phyloP scores from a whole-genome alignment of 2,329 filamentous ascomycete species.

The Aspergillus hortae region DNA sequence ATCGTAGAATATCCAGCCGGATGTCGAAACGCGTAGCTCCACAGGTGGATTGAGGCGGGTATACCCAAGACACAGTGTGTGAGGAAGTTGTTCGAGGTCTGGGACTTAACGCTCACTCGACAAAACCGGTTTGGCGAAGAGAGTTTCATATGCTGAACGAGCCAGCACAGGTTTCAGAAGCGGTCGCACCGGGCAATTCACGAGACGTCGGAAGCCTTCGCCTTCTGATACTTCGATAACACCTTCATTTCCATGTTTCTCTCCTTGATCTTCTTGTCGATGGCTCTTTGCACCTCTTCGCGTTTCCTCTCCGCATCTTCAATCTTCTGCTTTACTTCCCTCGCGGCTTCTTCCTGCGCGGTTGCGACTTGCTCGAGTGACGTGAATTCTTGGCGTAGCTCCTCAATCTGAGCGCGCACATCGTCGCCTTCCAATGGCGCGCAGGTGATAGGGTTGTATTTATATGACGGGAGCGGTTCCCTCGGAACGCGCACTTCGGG shows the following conservation, averaged over 20 bases:
- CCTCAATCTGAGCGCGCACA: constrained; percentile 28
- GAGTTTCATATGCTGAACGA: neutral
- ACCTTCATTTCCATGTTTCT: constrained; percentile 42
- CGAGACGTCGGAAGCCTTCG: constrained; percentile 28
- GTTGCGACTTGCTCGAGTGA: constrained; percentile 32
- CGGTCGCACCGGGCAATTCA: neutral
- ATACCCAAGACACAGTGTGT: too few relatives aligned
- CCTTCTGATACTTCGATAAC: constrained; percentile 40
- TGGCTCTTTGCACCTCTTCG: constrained; percentile 36
- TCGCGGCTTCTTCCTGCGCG: constrained; percentile 36
- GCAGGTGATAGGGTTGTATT: constrained; percentile 39
- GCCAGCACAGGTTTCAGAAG: neutral
- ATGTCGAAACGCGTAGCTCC: too few relatives aligned
- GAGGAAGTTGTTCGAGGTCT: too few relatives aligned
- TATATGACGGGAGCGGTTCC: constrained; percentile 28
- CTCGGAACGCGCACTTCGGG: constrained; percentile 39
- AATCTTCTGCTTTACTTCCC: constrained; percentile 35
- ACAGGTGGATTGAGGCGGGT: too few relatives aligned
- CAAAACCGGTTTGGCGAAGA: neutral
- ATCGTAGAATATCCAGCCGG: too few relatives aligned
- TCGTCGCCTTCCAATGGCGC: constrained; percentile 29
- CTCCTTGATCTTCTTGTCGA: constrained; percentile 43
- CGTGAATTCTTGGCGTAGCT: constrained; percentile 35
- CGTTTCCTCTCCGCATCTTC: constrained; percentile 36
- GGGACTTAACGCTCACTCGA: too few relatives aligned